Conservation (phyloP, 148 eudicot species). For the Heliamphora exappendiculata region DNA sequence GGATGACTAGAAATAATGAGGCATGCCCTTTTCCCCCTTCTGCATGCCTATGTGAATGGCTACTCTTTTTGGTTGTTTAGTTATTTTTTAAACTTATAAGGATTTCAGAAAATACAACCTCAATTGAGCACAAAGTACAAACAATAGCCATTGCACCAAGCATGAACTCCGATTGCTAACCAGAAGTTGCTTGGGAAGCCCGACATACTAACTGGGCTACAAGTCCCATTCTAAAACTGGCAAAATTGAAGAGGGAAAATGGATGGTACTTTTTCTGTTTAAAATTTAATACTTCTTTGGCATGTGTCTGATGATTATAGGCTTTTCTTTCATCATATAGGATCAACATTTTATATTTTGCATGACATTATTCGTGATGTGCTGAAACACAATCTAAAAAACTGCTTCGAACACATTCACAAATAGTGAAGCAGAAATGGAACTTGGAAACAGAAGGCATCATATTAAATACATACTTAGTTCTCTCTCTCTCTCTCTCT, state of each 20-base stretch:
- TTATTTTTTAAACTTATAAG: too few relatives aligned
- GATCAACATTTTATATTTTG: not conserved
- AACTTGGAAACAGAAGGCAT: not conserved
- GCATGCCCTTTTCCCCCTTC: not conserved
- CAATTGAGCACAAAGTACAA: too few relatives aligned
- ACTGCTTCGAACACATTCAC: not conserved
- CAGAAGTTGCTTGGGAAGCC: too few relatives aligned
- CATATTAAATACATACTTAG: not conserved
- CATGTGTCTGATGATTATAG: not conserved
- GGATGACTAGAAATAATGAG: not conserved
- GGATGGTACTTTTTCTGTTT: too few relatives aligned
- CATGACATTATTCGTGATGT: not conserved
- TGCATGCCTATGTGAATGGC: slow-evolving; percentile 4
- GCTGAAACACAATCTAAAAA: not conserved
- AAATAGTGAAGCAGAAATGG: not conserved
- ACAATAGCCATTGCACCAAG: too few relatives aligned
- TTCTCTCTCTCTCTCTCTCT: not conserved
- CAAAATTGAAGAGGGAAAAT: too few relatives aligned
- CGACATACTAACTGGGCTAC: too few relatives aligned
- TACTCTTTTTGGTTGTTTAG: too few relatives aligned
- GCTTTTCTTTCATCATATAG: not conserved
- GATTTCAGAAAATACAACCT: too few relatives aligned
- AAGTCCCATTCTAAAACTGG: too few relatives aligned
- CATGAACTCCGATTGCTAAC: too few relatives aligned
- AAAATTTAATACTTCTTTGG: too few relatives aligned